A percentile compares a stretch with the other conserved stretches of the same genome.
Evolutionary conservation across 805 yeast genomes (phyloP).

Genomic region (Saitoella complicata): DNA sequence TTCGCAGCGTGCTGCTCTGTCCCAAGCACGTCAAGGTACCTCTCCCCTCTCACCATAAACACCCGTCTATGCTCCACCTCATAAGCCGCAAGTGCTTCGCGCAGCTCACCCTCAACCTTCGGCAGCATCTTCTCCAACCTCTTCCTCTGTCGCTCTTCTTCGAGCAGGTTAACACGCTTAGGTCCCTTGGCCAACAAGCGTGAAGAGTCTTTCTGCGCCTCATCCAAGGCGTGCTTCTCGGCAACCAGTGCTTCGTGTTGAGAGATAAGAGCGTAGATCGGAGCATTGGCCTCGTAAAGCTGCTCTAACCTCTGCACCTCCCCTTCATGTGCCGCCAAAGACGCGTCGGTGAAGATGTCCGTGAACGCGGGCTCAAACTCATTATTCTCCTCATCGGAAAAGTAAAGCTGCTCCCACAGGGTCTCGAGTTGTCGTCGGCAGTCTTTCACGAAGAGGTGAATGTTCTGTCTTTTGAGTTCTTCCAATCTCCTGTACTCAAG

Average conservation of each 20-base stretch:
- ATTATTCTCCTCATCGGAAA: conserved; percentile 33
- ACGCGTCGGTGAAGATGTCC: conserved; percentile 38
- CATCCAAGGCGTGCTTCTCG: conserved; percentile 48
- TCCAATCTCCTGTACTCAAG: conserved; percentile 42
- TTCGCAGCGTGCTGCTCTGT: too few species aligned
- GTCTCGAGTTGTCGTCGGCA: conserved; percentile 42
- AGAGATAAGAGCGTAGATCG: conserved; percentile 39
- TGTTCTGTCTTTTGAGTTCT: conserved; percentile 41
- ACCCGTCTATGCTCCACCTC: conserved; percentile 22
- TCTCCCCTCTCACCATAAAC: conserved; percentile 31
- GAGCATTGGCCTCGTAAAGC: conserved; percentile 35
- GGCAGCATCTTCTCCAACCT: conserved; percentile 57
- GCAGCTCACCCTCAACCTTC: conserved; percentile 35
- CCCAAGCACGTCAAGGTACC: conserved; percentile 26
- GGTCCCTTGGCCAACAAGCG: conserved; percentile 43
- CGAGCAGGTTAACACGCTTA: conserved; percentile 39
- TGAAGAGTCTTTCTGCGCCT: conserved; percentile 63
- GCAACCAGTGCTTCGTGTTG: conserved; percentile 37
- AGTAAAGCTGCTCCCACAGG: conserved; percentile 48
- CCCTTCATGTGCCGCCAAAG: conserved; percentile 46
- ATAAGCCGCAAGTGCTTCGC: conserved; percentile 31
- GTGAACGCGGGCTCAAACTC: conserved; percentile 30
- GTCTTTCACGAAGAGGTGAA: conserved; percentile 51
- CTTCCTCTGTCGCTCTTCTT: conserved; percentile 66
- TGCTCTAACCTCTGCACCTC: conserved; percentile 39